Percentiles rank a stretch among this genome's conserved stretches.
Conservation (phyloP, 1,284 basidiomycete species). For the Tilletia walkeri region DNA sequence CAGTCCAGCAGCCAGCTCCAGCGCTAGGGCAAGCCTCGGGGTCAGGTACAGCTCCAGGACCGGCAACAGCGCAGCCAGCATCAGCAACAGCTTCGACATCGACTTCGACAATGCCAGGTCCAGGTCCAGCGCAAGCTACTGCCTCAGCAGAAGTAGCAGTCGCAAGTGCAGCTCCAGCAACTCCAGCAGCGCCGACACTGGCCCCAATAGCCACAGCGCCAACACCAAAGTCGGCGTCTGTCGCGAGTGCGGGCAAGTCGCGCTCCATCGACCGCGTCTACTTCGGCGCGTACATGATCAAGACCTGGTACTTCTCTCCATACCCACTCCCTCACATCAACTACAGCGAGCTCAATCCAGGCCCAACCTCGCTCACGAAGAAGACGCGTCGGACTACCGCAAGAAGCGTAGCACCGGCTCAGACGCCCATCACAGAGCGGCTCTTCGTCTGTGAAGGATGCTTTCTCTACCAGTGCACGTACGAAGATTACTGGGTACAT, state of each 20-base stretch:
- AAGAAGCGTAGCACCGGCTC: background rate
- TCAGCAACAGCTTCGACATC: no score
- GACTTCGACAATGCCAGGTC: no score
- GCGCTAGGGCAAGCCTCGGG: no score
- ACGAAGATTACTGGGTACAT: conserved; percentile 40
- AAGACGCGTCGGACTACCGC: background rate
- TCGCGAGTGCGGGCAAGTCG: background rate
- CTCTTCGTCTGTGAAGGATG: conserved; percentile 78
- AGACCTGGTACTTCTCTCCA: conserved; percentile 55
- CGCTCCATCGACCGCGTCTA: conserved; percentile 35
- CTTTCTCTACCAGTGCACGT: conserved; percentile 82
- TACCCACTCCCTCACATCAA: conserved; percentile 47
- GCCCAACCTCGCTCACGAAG: conserved; percentile 14
- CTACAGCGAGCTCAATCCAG: conserved; percentile 8
- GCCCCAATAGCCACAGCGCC: background rate
- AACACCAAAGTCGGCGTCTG: background rate
- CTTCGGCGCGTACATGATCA: conserved; percentile 53
- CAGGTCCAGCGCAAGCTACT: no score
- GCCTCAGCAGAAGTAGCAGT: no score
- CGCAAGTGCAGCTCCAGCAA: background rate
- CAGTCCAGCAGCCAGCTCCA: no score
- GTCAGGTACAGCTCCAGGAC: no score
- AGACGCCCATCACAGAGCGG: background rate
- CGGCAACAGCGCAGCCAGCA: no score
- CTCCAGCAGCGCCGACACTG: background rate